Evolutionary conservation across 2,329 filamentous ascomycete genomes (phyloP).

Genomic region (Colletotrichum destructivum): DNA sequence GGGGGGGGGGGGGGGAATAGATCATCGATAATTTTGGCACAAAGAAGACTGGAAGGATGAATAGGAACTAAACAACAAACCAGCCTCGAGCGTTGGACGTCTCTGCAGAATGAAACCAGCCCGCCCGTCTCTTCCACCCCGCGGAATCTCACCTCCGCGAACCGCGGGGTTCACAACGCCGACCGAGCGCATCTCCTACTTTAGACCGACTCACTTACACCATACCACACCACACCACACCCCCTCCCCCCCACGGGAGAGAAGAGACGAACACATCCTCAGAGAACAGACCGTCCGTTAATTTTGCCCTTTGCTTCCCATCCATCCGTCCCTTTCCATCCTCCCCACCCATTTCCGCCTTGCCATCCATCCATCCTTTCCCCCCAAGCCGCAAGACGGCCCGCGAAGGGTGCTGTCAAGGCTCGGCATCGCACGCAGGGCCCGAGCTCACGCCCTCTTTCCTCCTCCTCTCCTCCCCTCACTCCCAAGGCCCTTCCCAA

Average conservation of each 20-base stretch:
- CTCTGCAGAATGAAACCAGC: conserved; percentile 30
- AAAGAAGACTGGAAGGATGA: too few species aligned
- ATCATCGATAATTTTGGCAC: too few species aligned
- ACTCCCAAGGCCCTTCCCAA: neutral
- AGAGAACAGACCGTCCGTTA: neutral
- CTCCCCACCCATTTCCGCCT: neutral
- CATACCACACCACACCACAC: too few species aligned
- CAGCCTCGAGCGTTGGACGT: too few species aligned
- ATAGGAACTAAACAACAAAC: too few species aligned
- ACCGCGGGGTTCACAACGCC: conserved; percentile 14
- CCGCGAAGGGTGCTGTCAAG: conserved; percentile 14
- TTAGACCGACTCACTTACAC: neutral
- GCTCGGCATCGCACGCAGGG: conserved; percentile 12
- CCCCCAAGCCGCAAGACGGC: neutral
- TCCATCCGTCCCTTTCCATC: neutral
- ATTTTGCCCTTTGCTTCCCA: neutral
- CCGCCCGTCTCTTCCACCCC: conserved; percentile 2
- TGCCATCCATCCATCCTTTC: too few species aligned
- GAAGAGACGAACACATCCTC: neutral
- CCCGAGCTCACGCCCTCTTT: conserved; percentile 10
- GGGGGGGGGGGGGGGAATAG: too few species aligned
- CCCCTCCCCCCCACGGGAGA: neutral
- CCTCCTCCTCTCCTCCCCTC: neutral
- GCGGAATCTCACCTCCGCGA: conserved; percentile 31
- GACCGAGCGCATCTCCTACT: conserved; percentile 21